Evolutionary conservation across 2,329 filamentous ascomycete species (phyloP).

Genomic region (Aureobasidium uvarum): DNA sequence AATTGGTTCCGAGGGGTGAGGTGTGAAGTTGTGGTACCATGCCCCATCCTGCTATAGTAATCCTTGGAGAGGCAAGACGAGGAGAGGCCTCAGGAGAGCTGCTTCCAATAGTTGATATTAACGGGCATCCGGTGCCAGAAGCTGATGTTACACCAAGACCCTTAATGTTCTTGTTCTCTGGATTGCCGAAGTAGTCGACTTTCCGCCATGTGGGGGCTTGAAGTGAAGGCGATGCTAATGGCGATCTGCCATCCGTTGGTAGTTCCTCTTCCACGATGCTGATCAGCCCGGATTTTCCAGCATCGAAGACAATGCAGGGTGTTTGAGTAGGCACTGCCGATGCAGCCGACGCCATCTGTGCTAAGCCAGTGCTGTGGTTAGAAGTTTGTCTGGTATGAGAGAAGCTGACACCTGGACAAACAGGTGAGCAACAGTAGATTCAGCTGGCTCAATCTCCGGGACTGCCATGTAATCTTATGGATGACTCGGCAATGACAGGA

Average conservation of each 20-base stretch:
- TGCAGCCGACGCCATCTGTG: slow-evolving; percentile 14
- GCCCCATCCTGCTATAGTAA: background rate
- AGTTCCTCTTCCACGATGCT: slow-evolving; percentile 19
- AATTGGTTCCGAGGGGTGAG: background rate
- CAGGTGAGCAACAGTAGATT: background rate
- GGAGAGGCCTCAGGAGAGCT: background rate
- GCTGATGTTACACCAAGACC: background rate
- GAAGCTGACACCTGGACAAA: slow-evolving; percentile 9
- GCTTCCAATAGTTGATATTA: background rate
- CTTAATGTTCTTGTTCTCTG: background rate
- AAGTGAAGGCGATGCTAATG: background rate
- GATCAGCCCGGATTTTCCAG: background rate
- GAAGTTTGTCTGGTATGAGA: background rate
- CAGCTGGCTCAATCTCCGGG: slow-evolving; percentile 18
- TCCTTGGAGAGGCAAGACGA: background rate
- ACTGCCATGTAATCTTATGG: slow-evolving; percentile 17
- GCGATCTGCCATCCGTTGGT: background rate
- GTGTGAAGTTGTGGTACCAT: background rate
- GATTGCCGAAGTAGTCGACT: background rate
- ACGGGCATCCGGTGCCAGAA: background rate
- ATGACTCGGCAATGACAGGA: slow-evolving; percentile 14
- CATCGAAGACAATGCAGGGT: slow-evolving; percentile 7
- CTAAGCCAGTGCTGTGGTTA: slow-evolving; percentile 4
- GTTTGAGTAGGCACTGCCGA: background rate
- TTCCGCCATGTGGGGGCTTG: slow-evolving; percentile 1